These are phyloP conservation scores for Termitomyces sp. DNA, from an alignment of 768 basidiomycete species.

Conservation along the genomic window DNA sequence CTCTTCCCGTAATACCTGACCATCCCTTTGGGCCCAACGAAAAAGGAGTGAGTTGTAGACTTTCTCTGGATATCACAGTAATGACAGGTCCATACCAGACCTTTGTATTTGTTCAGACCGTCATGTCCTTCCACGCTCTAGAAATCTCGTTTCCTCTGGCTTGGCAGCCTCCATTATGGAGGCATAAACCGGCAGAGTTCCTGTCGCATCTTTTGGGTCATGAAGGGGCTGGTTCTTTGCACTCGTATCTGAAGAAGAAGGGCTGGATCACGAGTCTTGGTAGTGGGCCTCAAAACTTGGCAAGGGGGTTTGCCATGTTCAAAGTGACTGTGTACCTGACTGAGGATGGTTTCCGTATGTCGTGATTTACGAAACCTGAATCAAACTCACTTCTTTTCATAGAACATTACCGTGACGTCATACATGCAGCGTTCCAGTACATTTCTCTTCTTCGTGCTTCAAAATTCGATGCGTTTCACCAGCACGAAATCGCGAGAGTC, in stretches of 20 bases:
- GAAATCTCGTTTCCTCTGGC: constrained; percentile 80
- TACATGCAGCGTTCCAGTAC: constrained; percentile 74
- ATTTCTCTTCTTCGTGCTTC: constrained; percentile 62
- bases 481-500: constrained; percentile 70
- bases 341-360: constrained; percentile 78
- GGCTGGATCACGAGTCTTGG: constrained; percentile 80
- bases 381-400: not conserved
- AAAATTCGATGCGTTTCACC: constrained; percentile 57
- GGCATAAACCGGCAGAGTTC: constrained; percentile 72
- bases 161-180: constrained; percentile 69
- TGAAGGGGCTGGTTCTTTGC: constrained; percentile 88
- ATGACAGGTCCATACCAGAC: constrained; percentile 38
- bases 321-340: constrained; percentile 81
- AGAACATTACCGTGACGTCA: constrained; percentile 75
- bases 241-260: constrained; percentile 84
- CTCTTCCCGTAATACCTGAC: constrained; percentile 60
- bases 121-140: constrained; percentile 80
- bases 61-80: not conserved
- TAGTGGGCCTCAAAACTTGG: constrained; percentile 64
- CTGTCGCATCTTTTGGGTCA: constrained; percentile 84
- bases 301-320: constrained; percentile 85
- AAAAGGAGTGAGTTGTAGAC: constrained; percentile 52
- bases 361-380: not conserved
- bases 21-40: constrained; percentile 73
- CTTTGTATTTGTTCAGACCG: constrained; percentile 80